phyloP scores from a whole-genome alignment of 1,284 basidiomycete species.

The Cronartium ribicola region DNA sequence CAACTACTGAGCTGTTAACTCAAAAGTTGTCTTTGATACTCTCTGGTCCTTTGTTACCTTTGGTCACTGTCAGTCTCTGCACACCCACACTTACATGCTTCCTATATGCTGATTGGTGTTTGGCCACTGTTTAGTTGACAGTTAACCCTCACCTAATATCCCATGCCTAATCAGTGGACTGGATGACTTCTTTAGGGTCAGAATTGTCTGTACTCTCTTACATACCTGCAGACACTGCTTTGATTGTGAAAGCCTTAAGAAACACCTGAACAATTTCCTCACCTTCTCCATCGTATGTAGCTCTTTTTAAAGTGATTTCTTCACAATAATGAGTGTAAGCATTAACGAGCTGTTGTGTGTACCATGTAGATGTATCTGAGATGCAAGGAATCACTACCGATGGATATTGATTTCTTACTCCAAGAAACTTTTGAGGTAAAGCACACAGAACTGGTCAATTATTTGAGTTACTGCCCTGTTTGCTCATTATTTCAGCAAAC shows the following conservation, averaged over 20 bases:
- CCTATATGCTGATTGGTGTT: neutral
- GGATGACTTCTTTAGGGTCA: conserved; percentile 91
- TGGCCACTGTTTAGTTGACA: conserved; percentile 59
- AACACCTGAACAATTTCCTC: conserved; percentile 86
- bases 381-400: conserved; percentile 31
- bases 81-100: neutral
- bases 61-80: conserved; percentile 60
- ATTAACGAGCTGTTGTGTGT: neutral
- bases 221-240: conserved; percentile 99
- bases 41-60: conserved; percentile 94
- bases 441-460: too few relatives aligned
- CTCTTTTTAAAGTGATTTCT: neutral
- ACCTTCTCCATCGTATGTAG: conserved; percentile 76
- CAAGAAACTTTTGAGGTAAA: conserved; percentile 70
- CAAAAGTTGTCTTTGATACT: conserved; percentile 83
- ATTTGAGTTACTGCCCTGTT: neutral
- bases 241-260: conserved; percentile 80
- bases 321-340: neutral
- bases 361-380: conserved; percentile 34
- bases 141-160: conserved; percentile 77
- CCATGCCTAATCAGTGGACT: conserved; percentile 76
- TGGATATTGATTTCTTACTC: conserved; percentile 41
- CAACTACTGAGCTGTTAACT: conserved; percentile 89
- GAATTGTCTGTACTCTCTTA: conserved; percentile 83
- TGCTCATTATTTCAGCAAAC: neutral